Conservation (phyloP, 306 rosid genomes). For the Citrullus amarus region DNA sequence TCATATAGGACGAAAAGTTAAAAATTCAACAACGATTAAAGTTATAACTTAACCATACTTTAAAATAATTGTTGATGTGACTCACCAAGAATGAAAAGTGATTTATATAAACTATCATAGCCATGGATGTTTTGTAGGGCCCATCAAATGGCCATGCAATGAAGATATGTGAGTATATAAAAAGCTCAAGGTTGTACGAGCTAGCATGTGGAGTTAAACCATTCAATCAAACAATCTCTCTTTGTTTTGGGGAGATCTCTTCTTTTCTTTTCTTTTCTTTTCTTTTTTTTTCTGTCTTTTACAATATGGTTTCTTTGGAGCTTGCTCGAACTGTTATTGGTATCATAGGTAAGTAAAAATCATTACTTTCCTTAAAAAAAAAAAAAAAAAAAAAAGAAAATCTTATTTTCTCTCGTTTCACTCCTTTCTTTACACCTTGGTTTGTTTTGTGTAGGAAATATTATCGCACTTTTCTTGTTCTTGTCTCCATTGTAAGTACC, state of each 20-base stretch:
- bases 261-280: too few relatives aligned
- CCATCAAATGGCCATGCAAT: slow-evolving; percentile 4
- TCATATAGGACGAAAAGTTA: too few relatives aligned
- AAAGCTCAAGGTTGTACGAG: background rate
- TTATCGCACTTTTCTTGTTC: slow-evolving; percentile 62
- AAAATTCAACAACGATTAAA: too few relatives aligned
- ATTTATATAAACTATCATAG: too few relatives aligned
- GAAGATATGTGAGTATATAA: background rate
- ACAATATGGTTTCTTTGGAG: slow-evolving; percentile 46
- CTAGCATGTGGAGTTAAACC: background rate
- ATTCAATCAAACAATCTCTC: background rate
- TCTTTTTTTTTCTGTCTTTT: background rate
- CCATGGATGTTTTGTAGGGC: background rate
- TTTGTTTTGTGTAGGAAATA: slow-evolving; percentile 46
- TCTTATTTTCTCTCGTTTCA: too few relatives aligned
- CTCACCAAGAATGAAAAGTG: background rate
- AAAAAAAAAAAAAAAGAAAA: too few relatives aligned
- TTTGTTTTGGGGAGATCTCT: background rate
- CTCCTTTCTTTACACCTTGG: background rate
- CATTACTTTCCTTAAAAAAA: background rate
- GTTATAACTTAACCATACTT: too few relatives aligned
- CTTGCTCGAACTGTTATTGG: slow-evolving; percentile 59
- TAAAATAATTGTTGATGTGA: too few relatives aligned
- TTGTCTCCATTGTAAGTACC: slow-evolving; percentile 68
- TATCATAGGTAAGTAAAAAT: slow-evolving; percentile 33